Conservation (phyloP, 2,329 filamentous ascomycete species). For the Aspergillus tamarii region DNA sequence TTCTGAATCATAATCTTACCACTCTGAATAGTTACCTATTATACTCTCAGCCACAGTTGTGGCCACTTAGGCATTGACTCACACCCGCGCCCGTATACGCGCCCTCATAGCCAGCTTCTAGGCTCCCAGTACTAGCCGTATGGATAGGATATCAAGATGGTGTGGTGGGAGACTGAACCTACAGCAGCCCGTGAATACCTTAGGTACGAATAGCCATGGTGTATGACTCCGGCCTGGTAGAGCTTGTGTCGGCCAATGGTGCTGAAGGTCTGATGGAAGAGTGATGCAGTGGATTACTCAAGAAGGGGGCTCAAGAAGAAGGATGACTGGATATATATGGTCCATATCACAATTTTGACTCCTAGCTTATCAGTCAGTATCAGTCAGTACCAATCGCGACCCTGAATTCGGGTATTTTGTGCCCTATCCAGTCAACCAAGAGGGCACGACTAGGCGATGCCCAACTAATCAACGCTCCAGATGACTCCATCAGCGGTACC, state of each 20-base stretch:
- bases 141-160: not conserved
- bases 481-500: not conserved
- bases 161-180: not conserved
- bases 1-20: not conserved
- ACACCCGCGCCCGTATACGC: not conserved
- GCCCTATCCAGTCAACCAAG: not conserved
- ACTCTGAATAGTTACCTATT: not conserved
- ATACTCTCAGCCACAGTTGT: not conserved
- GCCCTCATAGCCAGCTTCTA: not conserved
- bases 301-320: not conserved
- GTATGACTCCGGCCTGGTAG: not conserved
- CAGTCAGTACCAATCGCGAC: not conserved
- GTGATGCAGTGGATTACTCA: not conserved
- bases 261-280: not conserved
- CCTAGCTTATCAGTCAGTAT: not conserved
- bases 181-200: not conserved
- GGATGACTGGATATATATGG: slow-evolving; percentile 1
- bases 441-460: not conserved
- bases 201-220: not conserved
- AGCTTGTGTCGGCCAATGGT: not conserved
- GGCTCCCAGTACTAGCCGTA: not conserved
- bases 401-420: not conserved
- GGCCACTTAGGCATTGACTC: slow-evolving; percentile 5
- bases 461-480: not conserved
- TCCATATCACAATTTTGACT: slow-evolving; percentile 1